Base-by-base conservation (phyloP, 2,329 filamentous ascomycete genomes). In the Nigrospora sphaerica region DNA sequence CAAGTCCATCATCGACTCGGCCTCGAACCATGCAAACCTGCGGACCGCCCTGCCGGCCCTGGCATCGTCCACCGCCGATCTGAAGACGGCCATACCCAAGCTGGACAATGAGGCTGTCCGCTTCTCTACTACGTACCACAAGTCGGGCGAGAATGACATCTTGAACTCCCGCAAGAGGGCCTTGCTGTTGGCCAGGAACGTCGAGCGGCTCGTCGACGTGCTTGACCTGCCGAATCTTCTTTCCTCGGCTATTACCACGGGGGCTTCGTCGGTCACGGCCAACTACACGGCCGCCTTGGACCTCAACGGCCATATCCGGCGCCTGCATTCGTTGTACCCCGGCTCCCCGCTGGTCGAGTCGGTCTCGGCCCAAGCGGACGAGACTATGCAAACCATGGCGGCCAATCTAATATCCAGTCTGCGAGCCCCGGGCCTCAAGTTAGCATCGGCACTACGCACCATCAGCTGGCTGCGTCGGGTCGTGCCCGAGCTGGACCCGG, bases 271-370 rank as follows among this genome's bases (percentile, higher is more conserved):
- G 3, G 54, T 67, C 4, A 73, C 81, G 4, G 80, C 83, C 49
- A 95, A 89, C 55, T 95, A 96, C 70, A 85, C 90, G 2, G 88
- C 89, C 0, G 91, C 91, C 0, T 74, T 98, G 32, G 93, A 98
- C 64, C 75, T 98, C 3, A 86, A 95, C 61, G 85, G 88, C n/a
- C 93, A 97, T 62, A 93, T 96, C 61, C 88, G 88, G 55, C 81
- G 93, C 9, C 74, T 98, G 6, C 83, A 90, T 50, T 81, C 83
- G 0, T 72, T 97, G 28, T 95, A 96, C 62, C 86, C 91, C 0
- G 74, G 83, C 44, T 95, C 90, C 0, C 71, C 78, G 1, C 72
- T 97, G 38, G 78, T 97, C 23, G 74, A 74, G 16, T 84, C 85
- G 19, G 83, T 97, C 17, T 75, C 83, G 11, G 62, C 69, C 3